These are phyloP conservation scores for Globisporangium paroecandrum DNA, from an alignment of 352 stramenopile species.

Conservation along the genomic window DNA sequence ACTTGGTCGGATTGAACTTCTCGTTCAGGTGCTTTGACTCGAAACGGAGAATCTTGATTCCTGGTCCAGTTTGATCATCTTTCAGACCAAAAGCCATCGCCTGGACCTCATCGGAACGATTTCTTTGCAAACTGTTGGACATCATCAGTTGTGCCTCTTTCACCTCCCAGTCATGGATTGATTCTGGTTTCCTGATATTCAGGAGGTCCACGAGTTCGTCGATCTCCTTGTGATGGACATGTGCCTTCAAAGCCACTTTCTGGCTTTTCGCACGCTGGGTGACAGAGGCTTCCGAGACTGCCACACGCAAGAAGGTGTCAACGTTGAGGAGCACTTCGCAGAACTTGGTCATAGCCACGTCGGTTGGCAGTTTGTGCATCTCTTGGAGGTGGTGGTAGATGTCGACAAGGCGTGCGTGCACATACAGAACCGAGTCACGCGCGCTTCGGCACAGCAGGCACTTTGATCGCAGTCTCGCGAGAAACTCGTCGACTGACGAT, in stretches of 20 bases:
- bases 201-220: conserved; percentile 12
- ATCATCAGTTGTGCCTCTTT: neutral
- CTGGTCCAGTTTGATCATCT: neutral
- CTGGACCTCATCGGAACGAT: neutral
- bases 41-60: conserved; percentile 8
- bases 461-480: conserved; percentile 8
- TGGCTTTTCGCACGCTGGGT: conserved; percentile 2
- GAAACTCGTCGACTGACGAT: conserved; percentile 7
- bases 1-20: conserved; percentile 13
- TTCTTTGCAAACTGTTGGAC: neutral
- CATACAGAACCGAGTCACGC: conserved; percentile 9
- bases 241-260: conserved; percentile 5
- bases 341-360: conserved; percentile 12
- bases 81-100: neutral
- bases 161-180: conserved; percentile 12
- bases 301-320: conserved; percentile 8
- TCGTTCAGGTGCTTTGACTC: conserved; percentile 12
- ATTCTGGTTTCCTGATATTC: neutral
- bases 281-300: conserved; percentile 11
- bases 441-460: conserved; percentile 6
- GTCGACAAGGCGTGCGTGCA: conserved; percentile 9
- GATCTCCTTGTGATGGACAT: conserved; percentile 15
- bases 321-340: conserved; percentile 9
- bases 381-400: conserved; percentile 12
- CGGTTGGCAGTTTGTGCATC: conserved; percentile 11